Evolutionary conservation across 805 yeast species (phyloP), one percentile per base, ranked within the genome.

Genomic region (Tetrapisispora nanseiensis): DNA sequence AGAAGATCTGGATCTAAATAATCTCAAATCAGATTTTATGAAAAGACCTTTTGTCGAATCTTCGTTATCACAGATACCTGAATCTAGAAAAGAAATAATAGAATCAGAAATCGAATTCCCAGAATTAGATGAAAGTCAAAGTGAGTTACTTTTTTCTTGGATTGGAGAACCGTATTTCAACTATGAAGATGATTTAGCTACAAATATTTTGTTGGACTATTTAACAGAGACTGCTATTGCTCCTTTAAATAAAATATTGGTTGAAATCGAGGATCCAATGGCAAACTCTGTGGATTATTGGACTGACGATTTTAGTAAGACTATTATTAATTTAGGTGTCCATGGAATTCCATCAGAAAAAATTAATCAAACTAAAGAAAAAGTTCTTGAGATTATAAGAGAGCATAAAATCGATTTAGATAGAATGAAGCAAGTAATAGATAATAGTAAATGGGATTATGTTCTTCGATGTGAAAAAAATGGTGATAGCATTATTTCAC

Each of bases 61-160:
- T 1, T 51, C 47, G 35, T 44, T 45, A 47, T 74, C 82, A 0
- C 55, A 53, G 6, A 68, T 67, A 44, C 74, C 74, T 31, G 57
- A 72, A 48, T 71, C 69, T 8, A 50, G 70, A 57, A 37, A 70
- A 61, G 55, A 71, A 39, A 60, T 66, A 2, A 56, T 70, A 6
- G 62, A 72, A 11, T 69, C 74, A 30, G 69, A 67, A 4, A 74
- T 87, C 21, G 80, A 78, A 45, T 92, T 92, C 55, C 95, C 97
- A 2, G 97, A 92, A 53, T 72, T 76, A 44, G 95, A 86, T 55
- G 97, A 87, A 62, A 70, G 83, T 11, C 75, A 79, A 61, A 95
- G 95, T 29, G 92, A 85, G 52, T 54, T 86, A 1, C 54, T 72
- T 15, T 62, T 92, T 21, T 68, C 83, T 3, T 89, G 95, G 90